A percentile compares a stretch with the other conserved stretches of the same genome.
Evolutionary conservation across 805 yeast genomes (phyloP).

Genomic region (Metschnikowia colocasiae): DNA sequence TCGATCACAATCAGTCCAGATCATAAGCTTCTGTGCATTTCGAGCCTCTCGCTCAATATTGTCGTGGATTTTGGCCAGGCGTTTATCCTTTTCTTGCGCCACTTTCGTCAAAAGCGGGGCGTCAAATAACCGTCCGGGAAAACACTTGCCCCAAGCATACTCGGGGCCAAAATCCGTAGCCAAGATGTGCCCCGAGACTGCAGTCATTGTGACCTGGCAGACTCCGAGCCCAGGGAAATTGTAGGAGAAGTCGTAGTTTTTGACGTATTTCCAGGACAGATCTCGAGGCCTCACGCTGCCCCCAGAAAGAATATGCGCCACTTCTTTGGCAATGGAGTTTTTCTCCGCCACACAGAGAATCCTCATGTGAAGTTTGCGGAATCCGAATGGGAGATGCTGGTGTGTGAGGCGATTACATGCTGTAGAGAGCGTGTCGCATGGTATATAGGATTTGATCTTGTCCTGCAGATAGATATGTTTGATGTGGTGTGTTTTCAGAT

Average conservation of each 20-base stretch:
- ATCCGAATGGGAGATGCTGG: background rate
- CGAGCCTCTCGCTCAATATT: constrained; percentile 70
- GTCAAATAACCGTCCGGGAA: constrained; percentile 63
- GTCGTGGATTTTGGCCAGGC: constrained; percentile 41
- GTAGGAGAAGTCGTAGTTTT: constrained; percentile 75
- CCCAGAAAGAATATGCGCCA: constrained; percentile 72
- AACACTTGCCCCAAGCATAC: constrained; percentile 62
- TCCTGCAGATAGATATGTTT: background rate
- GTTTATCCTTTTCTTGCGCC: constrained; percentile 35
- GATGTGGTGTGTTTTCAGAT: background rate
- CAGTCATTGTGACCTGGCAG: constrained; percentile 85
- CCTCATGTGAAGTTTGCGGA: constrained; percentile 43
- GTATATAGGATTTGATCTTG: background rate
- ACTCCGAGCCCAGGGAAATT: constrained; percentile 58
- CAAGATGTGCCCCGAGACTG: constrained; percentile 84
- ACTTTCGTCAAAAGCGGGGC: constrained; percentile 55
- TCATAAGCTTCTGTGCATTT: constrained; percentile 62
- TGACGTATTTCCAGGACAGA: constrained; percentile 58
- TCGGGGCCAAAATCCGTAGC: constrained; percentile 60
- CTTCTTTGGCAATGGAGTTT: constrained; percentile 88
- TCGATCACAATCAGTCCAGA: constrained; percentile 88
- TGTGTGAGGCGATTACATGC: background rate
- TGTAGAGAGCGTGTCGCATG: background rate
- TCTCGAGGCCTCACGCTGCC: constrained; percentile 50
- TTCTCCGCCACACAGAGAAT: constrained; percentile 96